A percentile compares a stretch with the other conserved stretches of the same genome.
Conservation (phyloP, 805 yeast species). For the Millerozyma acaciae region DNA sequence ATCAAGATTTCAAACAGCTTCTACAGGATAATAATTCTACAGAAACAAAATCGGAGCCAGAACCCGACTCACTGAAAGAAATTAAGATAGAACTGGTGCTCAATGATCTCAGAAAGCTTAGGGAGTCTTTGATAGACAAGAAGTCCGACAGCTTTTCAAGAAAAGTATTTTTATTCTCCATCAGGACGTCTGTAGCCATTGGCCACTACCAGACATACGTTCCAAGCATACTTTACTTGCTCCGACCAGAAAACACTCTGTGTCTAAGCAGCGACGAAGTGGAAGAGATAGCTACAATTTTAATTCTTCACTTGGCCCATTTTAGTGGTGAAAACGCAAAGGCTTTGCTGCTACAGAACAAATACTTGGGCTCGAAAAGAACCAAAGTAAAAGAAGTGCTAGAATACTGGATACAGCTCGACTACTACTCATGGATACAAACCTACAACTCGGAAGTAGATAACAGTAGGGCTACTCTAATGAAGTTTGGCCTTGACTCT, state of each 20-base stretch:
- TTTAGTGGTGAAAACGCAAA: slow-evolving; percentile 27
- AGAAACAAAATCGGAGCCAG: too few species aligned
- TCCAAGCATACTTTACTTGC: slow-evolving; percentile 46
- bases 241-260: slow-evolving; percentile 19
- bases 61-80: too few species aligned
- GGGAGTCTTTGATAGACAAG: slow-evolving; percentile 50
- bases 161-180: slow-evolving; percentile 47
- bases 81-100: too few species aligned
- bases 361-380: slow-evolving; percentile 19
- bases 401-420: slow-evolving; percentile 25
- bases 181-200: slow-evolving; percentile 39
- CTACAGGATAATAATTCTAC: too few species aligned
- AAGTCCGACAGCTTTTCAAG: slow-evolving; percentile 36
- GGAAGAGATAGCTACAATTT: slow-evolving; percentile 37
- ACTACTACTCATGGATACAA: slow-evolving; percentile 27
- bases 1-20: slow-evolving; percentile 38
- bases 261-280: slow-evolving; percentile 28
- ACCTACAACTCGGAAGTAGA: slow-evolving; percentile 31
- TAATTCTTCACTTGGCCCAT: slow-evolving; percentile 45
- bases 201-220: slow-evolving; percentile 53
- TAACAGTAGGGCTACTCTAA: slow-evolving; percentile 27
- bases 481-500: slow-evolving; percentile 39
- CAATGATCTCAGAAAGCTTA: slow-evolving; percentile 49
- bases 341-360: slow-evolving; percentile 29
- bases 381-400: slow-evolving; percentile 13